Conservation (phyloP, 208 protist genomes). For the Leptomonas pyrrhocoris region DNA sequence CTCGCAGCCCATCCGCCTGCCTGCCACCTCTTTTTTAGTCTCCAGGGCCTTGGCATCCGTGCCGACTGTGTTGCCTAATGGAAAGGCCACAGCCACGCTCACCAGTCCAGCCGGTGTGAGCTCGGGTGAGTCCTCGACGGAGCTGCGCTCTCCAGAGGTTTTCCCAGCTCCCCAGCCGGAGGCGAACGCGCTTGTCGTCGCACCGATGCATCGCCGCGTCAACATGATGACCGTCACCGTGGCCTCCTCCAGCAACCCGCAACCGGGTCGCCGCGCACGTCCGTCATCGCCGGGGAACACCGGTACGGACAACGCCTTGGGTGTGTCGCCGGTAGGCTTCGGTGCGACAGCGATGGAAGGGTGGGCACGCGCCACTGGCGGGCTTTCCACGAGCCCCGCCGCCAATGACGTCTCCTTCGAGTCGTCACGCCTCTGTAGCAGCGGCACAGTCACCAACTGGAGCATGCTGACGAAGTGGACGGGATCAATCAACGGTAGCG, state of each 20-base stretch:
- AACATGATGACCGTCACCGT: slow-evolving; percentile 8
- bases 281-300: neutral
- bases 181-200: neutral
- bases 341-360: neutral
- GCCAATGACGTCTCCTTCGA: too few species aligned
- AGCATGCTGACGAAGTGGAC: too few species aligned
- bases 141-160: slow-evolving; percentile 10
- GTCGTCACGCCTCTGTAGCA: too few species aligned
- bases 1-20: slow-evolving; percentile 7
- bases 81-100: neutral
- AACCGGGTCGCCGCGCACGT: neutral
- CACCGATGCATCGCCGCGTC: neutral
- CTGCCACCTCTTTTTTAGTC: neutral
- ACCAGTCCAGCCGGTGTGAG: neutral
- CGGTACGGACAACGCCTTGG: neutral
- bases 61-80: neutral
- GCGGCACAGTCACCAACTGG: too few species aligned
- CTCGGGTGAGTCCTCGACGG: neutral
- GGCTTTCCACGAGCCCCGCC: too few species aligned
- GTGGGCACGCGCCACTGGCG: neutral
- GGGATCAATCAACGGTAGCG: neutral
- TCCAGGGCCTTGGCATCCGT: neutral
- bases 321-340: neutral
- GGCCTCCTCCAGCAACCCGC: slow-evolving; percentile 10
- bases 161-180: neutral